Evolutionary conservation across 164 flowering plant genomes (phyloP).

Genomic region (Berberis vulgaris): DNA sequence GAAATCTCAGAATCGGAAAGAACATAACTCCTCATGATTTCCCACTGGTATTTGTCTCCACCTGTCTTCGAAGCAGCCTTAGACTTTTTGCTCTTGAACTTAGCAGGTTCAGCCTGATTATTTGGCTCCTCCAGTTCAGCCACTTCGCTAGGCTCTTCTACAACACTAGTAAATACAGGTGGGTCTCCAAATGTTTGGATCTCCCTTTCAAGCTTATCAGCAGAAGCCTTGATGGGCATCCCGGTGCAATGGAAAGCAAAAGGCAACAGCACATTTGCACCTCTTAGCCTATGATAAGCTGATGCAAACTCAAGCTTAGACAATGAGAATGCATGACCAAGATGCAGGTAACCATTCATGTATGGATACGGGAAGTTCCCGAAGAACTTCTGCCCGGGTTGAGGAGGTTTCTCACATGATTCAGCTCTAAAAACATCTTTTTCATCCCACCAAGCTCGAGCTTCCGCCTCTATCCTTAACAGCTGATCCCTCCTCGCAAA

Average conservation of each 20-base stretch:
- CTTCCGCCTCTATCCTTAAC: slow-evolving; percentile 54
- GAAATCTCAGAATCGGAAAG: slow-evolving; percentile 65
- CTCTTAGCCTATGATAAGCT: slow-evolving; percentile 75
- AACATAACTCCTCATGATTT: slow-evolving; percentile 75
- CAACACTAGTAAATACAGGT: slow-evolving; percentile 41
- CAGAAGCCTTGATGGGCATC: slow-evolving; percentile 93
- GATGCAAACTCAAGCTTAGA: slow-evolving; percentile 92
- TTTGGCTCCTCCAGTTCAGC: slow-evolving; percentile 26
- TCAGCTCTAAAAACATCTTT: slow-evolving; percentile 58
- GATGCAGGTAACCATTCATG: slow-evolving; percentile 82
- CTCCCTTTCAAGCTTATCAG: slow-evolving; percentile 72
- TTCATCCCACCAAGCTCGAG: slow-evolving; percentile 58
- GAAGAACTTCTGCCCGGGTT: slow-evolving; percentile 68
- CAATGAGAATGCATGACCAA: slow-evolving; percentile 89
- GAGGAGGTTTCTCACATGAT: slow-evolving; percentile 42
- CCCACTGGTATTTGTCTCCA: slow-evolving; percentile 52
- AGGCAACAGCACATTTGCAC: slow-evolving; percentile 77
- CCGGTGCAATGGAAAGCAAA: slow-evolving; percentile 95
- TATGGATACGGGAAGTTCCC: slow-evolving; percentile 92
- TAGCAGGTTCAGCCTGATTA: slow-evolving; percentile 30
- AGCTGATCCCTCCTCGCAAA: slow-evolving; percentile 69
- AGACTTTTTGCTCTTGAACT: slow-evolving; percentile 64
- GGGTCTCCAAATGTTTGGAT: slow-evolving; percentile 50
- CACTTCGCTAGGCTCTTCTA: slow-evolving; percentile 26
- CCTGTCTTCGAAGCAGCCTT: slow-evolving; percentile 53